Evolutionary conservation across 495 filamentous ascomycete genomes (phyloP).

Genomic region (Penicillium waksmanii): DNA sequence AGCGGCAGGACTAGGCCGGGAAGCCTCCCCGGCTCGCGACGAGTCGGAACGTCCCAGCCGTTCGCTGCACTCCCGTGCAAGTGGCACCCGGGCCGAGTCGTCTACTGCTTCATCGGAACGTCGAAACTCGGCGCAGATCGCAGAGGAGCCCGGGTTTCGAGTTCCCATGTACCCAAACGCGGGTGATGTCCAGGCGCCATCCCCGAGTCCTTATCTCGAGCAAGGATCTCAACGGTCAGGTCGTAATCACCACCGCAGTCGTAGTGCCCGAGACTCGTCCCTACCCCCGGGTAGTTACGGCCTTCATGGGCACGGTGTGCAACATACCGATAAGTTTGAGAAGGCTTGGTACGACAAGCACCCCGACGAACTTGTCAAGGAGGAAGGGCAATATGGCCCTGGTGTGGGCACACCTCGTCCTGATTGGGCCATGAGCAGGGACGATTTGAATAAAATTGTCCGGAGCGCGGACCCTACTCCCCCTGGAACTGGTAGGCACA

Average conservation of each 20-base stretch:
- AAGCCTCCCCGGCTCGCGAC: constrained; percentile 55
- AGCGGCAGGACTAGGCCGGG: constrained; percentile 76
- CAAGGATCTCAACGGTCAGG: constrained; percentile 58
- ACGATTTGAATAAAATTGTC: constrained; percentile 90
- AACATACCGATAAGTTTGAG: constrained; percentile 71
- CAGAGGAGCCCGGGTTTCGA: constrained; percentile 84
- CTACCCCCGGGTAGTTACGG: constrained; percentile 80
- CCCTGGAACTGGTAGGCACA: constrained; percentile 63
- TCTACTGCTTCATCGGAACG: constrained; percentile 55
- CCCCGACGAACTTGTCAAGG: constrained; percentile 73
- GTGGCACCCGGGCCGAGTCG: constrained; percentile 56
- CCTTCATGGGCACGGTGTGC: constrained; percentile 79
- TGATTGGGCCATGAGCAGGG: constrained; percentile 87
- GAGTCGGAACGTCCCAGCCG: constrained; percentile 63
- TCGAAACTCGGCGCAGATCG: constrained; percentile 52
- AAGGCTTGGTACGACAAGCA: constrained; percentile 90
- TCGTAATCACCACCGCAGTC: constrained; percentile 69
- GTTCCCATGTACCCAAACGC: constrained; percentile 95
- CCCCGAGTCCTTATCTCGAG: constrained; percentile 68
- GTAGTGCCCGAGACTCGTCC: constrained; percentile 61
- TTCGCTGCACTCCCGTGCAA: constrained; percentile 47
- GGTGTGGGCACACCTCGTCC: constrained; percentile 66
- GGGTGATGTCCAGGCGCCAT: constrained; percentile 95
- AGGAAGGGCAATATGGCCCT: constrained; percentile 72
- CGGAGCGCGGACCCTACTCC: constrained; percentile 67